Evolutionary conservation across 108 stramenopile species (phyloP), one percentile per base, ranked within the genome.

Genomic region (Craspedostauros australis): DNA sequence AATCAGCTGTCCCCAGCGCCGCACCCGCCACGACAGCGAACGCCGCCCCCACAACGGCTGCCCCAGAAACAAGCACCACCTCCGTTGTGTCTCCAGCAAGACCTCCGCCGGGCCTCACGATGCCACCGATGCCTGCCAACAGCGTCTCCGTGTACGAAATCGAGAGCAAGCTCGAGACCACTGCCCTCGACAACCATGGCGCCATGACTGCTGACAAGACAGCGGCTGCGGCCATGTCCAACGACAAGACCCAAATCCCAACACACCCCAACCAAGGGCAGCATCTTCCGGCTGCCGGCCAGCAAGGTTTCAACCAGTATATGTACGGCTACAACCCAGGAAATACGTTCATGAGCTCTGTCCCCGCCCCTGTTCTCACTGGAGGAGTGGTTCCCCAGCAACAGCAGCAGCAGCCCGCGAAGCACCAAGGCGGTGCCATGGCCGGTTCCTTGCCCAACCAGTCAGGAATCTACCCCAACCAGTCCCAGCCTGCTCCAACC

Each of bases 41-140:
- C 42, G 30, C 46, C 46, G 46, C 64, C 3, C 9, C 56, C 48
- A 14, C 58, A 39, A 15, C 60, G 3, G 46, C 60, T 42, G 52
- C 82, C 4, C 29, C n/a, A n/a, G n/a, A n/a, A n/a, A n/a, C n/a
- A n/a, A n/a, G n/a, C n/a, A n/a, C n/a, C n/a, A n/a, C n/a, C n/a
- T n/a, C 76, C 20, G 65, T 67, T 27, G 77, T 77, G 7, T 88
- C 86, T 40, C 86, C 90, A 0, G 83, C 90, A 6, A 67, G 90
- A 16, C 90, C 90, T 14, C 90, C 90, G 24, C 90, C 90, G 3
- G 90, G 90, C 22, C 68, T 92, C 41, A 80, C 82, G 23, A 86
- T 92, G 84, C 90, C 86, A 15, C 85, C 83, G 24, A 87, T 91
- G 76, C 89, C 89, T 19, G 69, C 82, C 16, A 76, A 80, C 57